Conservation (phyloP, 768 basidiomycete genomes). For the Amanita exitialis region DNA sequence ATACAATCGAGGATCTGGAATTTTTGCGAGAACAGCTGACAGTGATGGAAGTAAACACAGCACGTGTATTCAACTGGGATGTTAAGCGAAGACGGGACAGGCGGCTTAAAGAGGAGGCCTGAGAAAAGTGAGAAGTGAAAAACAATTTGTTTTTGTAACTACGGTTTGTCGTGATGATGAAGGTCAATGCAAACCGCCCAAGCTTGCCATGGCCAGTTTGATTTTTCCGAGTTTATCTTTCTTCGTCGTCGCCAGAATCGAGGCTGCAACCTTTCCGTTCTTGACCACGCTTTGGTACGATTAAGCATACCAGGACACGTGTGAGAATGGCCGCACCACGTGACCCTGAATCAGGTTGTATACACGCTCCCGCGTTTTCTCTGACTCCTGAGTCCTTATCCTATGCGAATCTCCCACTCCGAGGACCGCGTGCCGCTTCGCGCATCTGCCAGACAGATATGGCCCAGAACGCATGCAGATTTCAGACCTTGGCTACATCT, state of each 20-base stretch:
- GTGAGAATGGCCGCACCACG: too few relatives aligned
- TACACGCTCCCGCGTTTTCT: not conserved
- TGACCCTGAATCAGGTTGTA: not conserved
- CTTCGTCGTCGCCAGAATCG: too few relatives aligned
- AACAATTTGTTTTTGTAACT: not conserved
- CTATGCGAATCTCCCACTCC: constrained; percentile 4
- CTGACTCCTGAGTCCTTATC: not conserved
- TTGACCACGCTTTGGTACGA: too few relatives aligned
- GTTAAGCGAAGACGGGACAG: constrained; percentile 70
- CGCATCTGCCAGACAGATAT: not conserved
- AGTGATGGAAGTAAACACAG: constrained; percentile 94
- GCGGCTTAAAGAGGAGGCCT: constrained; percentile 29
- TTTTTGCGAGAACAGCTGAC: constrained; percentile 93
- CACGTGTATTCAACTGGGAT: constrained; percentile 94
- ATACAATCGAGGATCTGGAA: constrained; percentile 81
- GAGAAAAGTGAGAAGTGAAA: not conserved
- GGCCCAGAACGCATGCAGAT: not conserved
- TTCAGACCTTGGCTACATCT: constrained; percentile 3
- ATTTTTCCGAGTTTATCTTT: too few relatives aligned
- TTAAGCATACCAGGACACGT: too few relatives aligned
- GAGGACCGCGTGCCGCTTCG: constrained; percentile 1
- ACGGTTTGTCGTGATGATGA: not conserved
- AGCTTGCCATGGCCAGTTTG: too few relatives aligned
- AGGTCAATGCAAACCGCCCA: too few relatives aligned
- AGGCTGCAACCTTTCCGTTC: too few relatives aligned